Base-by-base conservation (phyloP, 495 filamentous ascomycete species). In the Lasiosphaeria miniovina region DNA sequence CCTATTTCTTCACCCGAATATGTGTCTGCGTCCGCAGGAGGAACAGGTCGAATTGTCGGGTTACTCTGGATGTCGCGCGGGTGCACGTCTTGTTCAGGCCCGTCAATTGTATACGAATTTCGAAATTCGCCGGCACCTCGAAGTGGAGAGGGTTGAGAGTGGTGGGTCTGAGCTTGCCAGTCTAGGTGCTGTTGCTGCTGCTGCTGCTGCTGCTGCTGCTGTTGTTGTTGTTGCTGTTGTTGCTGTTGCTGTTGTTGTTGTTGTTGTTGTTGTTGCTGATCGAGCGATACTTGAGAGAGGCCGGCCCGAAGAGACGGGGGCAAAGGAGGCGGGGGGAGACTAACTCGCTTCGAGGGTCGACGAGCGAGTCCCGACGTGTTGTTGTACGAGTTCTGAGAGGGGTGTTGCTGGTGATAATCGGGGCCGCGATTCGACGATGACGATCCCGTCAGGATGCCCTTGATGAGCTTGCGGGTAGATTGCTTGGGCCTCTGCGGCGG, bases 291-390 rank as follows among this genome's bases (percentile, higher is more conserved):
- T 61, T 75, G 76, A 33, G 77, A 72, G 50, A 71, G 62, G 56
- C 75, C 76, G 63, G 66, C 76, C 61, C 68, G 76, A 66, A 71
- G 74, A 65, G 61, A 70, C 68, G 63, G 71, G 66, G 70, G 71
- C 33, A 72, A 46, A 68, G 70, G 51, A 71, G 73, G 31, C 46
- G 74, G 71, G 6, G 43, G 43, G 43, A 46, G 43, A 64, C 78
- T 80, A 52, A 76, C 67, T 52, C 79, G 69, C 64, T 80, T 81
- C 12, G 81, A 83, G 12, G 76, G 74, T 59, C 78, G 70, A 58
- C 80, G 80, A 52, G 62, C 71, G 11, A 80, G 50, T 14, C 74
- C 74, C 9, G 66, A 55, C 34, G 67, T 61, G 68, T 73, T 77
- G 62, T 75, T 75, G 72, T 78, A 75, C 11, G 74, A 68, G 52